Percentiles rank a stretch among this genome's conserved stretches.
These are phyloP conservation scores for Elaeis oleifera DNA, from an alignment of 202 grass and related monocot species.

Conservation along the genomic window DNA sequence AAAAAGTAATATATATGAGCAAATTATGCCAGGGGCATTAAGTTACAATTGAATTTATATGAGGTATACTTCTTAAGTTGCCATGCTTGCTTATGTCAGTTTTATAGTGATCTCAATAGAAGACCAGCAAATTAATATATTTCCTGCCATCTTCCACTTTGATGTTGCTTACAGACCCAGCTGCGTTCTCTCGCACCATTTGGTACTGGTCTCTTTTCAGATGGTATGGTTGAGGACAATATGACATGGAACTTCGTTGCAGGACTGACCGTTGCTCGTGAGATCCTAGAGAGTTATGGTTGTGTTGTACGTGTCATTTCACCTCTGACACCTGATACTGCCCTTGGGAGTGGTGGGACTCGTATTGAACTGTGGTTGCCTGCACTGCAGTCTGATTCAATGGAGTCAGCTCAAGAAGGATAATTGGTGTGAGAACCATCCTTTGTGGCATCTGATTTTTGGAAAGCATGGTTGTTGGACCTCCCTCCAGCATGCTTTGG, in stretches of 20 bases:
- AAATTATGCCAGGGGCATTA: too few relatives aligned
- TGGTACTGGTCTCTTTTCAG: slow-evolving; percentile 41
- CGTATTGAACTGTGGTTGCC: slow-evolving; percentile 74
- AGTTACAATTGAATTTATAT: too few relatives aligned
- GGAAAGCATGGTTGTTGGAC: too few relatives aligned
- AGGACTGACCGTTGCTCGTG: slow-evolving; percentile 54
- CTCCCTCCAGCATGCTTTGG: too few relatives aligned
- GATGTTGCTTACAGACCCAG: slow-evolving; percentile 43
- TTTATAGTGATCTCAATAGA: too few relatives aligned
- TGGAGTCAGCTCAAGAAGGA: slow-evolving; percentile 10
- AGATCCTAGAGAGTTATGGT: slow-evolving; percentile 62
- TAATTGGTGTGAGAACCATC: neutral
- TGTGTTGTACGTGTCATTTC: slow-evolving; percentile 71
- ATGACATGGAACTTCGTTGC: slow-evolving; percentile 83
- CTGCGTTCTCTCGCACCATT: slow-evolving; percentile 60
- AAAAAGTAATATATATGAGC: too few relatives aligned
- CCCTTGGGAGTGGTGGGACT: slow-evolving; percentile 44
- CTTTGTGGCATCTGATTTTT: too few relatives aligned
- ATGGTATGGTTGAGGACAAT: slow-evolving; percentile 69
- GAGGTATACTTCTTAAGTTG: too few relatives aligned
- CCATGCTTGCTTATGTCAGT: too few relatives aligned
- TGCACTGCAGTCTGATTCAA: slow-evolving; percentile 28
- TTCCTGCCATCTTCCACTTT: too few relatives aligned
- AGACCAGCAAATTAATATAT: too few relatives aligned
- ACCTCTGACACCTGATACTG: slow-evolving; percentile 34